Conservation (phyloP, 2,329 filamentous ascomycete genomes). For the Microsporum ferrugineum region DNA sequence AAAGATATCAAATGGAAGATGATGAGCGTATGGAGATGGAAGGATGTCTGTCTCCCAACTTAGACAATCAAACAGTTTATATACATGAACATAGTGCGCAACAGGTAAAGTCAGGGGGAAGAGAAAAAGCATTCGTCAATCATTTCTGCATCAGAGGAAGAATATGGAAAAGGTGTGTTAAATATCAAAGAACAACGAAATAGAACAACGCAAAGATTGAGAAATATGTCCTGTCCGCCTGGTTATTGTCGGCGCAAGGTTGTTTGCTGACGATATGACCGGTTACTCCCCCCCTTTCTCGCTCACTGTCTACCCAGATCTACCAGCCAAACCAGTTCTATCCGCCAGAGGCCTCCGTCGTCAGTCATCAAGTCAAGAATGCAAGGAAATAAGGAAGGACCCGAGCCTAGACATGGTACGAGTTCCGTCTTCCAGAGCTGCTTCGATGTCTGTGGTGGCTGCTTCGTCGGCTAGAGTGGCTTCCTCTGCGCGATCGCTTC, state of each 20-base stretch:
- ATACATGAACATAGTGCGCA: background rate
- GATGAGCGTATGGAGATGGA: background rate
- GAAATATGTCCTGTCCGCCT: background rate
- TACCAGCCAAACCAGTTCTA: background rate
- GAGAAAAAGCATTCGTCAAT: background rate
- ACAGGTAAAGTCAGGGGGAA: background rate
- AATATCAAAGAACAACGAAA: background rate
- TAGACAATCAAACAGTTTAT: background rate
- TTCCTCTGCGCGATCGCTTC: constrained; percentile 25
- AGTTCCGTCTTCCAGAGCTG: constrained; percentile 10
- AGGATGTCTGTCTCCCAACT: background rate
- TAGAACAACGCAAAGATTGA: background rate
- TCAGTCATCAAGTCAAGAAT: background rate
- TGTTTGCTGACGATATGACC: background rate
- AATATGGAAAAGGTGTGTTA: background rate
- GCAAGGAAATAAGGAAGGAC: background rate
- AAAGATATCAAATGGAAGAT: no score
- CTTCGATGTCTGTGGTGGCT: constrained; percentile 11
- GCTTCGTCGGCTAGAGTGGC: constrained; percentile 20
- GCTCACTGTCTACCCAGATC: background rate
- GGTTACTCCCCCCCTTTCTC: background rate
- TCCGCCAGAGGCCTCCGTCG: background rate
- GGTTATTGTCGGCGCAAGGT: background rate
- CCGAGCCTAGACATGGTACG: background rate
- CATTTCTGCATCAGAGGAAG: background rate